Base-by-base conservation (phyloP, 2,329 filamentous ascomycete genomes). In the Nigrospora osmanthi region DNA sequence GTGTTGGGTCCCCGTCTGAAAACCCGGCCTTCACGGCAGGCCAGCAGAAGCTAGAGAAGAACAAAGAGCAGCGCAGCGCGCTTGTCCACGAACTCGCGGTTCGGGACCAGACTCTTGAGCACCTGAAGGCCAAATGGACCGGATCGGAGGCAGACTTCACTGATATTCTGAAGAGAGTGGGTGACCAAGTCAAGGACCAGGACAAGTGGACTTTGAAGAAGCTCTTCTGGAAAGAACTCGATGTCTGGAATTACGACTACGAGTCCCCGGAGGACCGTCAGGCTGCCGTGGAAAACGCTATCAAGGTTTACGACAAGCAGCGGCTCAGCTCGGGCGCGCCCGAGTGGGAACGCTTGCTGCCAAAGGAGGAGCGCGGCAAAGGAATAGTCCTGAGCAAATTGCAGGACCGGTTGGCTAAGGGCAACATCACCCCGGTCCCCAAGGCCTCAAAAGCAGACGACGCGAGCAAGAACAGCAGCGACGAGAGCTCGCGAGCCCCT, bases 241-340 rank as follows among this genome's bases (percentile, higher is more conserved):
- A 84, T 52, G 76, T 82, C 17, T 84, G 76, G 72, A 74, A 71
- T 46, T 81, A 81, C 58, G 65, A 74, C 28, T 84, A 83, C 55
- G 65, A 68, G 38, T 67, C 60, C 34, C 62, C 70, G 15, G 71
- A 75, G 31, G 72, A 80, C 48, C 74, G 80, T 30, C 69, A 87
- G 58, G 64, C 72, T 54, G 73, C 77, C 49, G 75, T 83, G 57
- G 70, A 85, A 62, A 73, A 81, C 52, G 80, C 80, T 13, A 70
- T 81, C 46, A 72, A 68, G 48, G 66, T 73, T 44, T 84, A 75
- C 50, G 80, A 84, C 58, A 77, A 74, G 57, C 70, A 76, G 59
- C 69, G 80, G 34, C 52, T 83, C 30, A 74, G 72, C 7, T 64
- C 72, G 2, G 71, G 71, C 1, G 78, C 82, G 46, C 70, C 72